phyloP scores from a whole-genome alignment of 805 yeast species.

The Pichia nanzhaoensis region DNA sequence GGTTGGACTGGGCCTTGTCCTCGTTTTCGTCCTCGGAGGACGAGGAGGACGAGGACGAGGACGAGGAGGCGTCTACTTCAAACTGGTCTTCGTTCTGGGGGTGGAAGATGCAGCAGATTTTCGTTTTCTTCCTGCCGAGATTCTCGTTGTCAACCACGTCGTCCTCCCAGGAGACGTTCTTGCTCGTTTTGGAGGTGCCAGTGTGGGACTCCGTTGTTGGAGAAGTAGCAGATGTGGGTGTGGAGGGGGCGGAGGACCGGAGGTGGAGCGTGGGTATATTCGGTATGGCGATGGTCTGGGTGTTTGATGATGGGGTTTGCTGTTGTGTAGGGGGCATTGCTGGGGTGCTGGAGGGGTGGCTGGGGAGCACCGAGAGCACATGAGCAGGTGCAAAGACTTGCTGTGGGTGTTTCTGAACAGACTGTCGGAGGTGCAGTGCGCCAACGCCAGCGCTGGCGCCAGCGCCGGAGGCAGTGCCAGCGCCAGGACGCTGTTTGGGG shows the following conservation, averaged over 20 bases:
- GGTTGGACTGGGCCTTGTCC: too few species aligned
- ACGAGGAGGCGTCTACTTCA: slow-evolving; percentile 22
- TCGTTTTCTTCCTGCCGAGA: slow-evolving; percentile 82
- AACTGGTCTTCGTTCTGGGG: slow-evolving; percentile 55
- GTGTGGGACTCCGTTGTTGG: not conserved
- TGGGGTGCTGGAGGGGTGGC: too few species aligned
- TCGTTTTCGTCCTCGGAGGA: slow-evolving; percentile 14
- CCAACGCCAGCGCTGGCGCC: too few species aligned
- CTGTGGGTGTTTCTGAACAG: too few species aligned
- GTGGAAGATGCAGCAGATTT: slow-evolving; percentile 82
- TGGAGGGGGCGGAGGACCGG: not conserved
- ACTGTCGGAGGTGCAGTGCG: too few species aligned
- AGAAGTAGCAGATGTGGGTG: not conserved
- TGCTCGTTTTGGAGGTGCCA: slow-evolving; percentile 21
- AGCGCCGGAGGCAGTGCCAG: too few species aligned
- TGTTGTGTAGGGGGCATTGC: too few species aligned
- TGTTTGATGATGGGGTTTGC: not conserved
- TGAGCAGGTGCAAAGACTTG: too few species aligned
- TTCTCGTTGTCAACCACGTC: slow-evolving; percentile 87
- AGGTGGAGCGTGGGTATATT: slow-evolving; percentile 7
- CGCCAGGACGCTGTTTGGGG: too few species aligned
- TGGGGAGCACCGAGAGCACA: too few species aligned
- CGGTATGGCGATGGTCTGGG: slow-evolving; percentile 18
- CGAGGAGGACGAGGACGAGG: not conserved
- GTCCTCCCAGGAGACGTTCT: slow-evolving; percentile 74